Percentiles rank a stretch among this genome's conserved stretches.
phyloP scores from a whole-genome alignment of 176 grass and related monocot genomes.

The Zoysia pacifica region DNA sequence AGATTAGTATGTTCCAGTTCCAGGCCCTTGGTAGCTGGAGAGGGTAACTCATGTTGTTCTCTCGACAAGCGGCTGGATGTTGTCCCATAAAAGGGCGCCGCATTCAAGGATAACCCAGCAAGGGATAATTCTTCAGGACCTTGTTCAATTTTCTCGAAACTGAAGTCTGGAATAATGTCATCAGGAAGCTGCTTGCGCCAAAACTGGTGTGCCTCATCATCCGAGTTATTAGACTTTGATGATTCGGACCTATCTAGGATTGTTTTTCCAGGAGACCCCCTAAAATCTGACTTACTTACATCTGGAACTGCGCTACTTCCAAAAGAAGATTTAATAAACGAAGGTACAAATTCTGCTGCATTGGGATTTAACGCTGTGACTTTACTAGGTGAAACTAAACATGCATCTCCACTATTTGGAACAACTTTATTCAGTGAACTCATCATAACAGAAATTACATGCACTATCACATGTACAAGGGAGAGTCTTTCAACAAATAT shows the following conservation, averaged over 20 bases:
- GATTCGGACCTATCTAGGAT: conserved; percentile 74
- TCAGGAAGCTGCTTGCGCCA: conserved; percentile 92
- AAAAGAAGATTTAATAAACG: conserved; percentile 58
- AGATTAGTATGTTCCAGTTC: conserved; percentile 47
- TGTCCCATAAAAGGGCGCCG: conserved; percentile 52
- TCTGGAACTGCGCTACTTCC: conserved; percentile 46
- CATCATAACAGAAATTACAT: conserved; percentile 69
- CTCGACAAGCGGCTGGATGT: conserved; percentile 45
- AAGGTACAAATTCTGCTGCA: conserved; percentile 92
- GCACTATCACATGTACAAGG: conserved; percentile 48
- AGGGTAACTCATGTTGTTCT: conserved; percentile 52
- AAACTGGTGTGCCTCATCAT: conserved; percentile 86
- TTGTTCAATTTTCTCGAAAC: conserved; percentile 67
- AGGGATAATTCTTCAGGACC: conserved; percentile 66
- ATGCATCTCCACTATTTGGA: conserved; percentile 44
- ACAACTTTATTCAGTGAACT: conserved; percentile 65
- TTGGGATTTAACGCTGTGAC: conserved; percentile 87
- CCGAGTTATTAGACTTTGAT: conserved; percentile 87
- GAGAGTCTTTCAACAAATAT: conserved; percentile 34
- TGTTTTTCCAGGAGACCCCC: conserved; percentile 54
- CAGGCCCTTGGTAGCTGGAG: conserved; percentile 45
- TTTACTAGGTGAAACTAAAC: conserved; percentile 62
- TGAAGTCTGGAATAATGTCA: conserved; percentile 96
- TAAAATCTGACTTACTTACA: conserved; percentile 56
- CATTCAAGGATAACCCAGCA: conserved; percentile 76